Conservation (phyloP, 345 rosid species). For the Eucalyptus decipiens region DNA sequence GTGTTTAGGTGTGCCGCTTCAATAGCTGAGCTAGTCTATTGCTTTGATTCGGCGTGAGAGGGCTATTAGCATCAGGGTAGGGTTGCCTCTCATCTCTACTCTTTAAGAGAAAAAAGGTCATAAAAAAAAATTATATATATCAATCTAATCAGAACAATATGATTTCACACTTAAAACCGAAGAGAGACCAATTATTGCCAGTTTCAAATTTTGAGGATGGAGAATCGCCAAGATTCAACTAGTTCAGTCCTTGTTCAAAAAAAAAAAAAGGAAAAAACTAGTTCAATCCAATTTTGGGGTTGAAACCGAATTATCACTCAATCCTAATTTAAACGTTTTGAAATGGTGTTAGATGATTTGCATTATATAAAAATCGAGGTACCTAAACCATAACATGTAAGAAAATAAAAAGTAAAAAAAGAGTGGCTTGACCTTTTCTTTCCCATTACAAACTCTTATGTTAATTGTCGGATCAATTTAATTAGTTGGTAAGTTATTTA, state of each 20-base stretch:
- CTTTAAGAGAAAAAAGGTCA: not conserved
- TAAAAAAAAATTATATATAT: no score
- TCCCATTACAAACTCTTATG: not conserved
- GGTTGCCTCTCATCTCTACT: not conserved
- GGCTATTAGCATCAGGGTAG: not conserved
- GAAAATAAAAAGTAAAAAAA: not conserved
- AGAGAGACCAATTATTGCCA: not conserved
- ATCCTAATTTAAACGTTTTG: not conserved
- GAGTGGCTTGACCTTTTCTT: not conserved
- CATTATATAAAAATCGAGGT: not conserved
- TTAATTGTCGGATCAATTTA: rapidly evolving
- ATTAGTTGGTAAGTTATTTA: rapidly evolving
- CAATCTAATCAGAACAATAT: no score
- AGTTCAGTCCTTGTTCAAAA: not conserved
- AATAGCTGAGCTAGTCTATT: not conserved
- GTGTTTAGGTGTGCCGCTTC: not conserved
- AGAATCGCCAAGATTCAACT: no score
- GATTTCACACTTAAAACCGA: not conserved
- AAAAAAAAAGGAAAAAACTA: no score
- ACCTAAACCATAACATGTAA: not conserved
- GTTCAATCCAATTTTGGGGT: not conserved
- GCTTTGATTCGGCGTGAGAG: not conserved
- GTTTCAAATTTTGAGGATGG: not conserved
- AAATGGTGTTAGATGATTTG: not conserved
- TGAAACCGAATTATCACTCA: not conserved